phyloP scores from a whole-genome alignment of 495 filamentous ascomycete species.

The Tuber calosporum region DNA sequence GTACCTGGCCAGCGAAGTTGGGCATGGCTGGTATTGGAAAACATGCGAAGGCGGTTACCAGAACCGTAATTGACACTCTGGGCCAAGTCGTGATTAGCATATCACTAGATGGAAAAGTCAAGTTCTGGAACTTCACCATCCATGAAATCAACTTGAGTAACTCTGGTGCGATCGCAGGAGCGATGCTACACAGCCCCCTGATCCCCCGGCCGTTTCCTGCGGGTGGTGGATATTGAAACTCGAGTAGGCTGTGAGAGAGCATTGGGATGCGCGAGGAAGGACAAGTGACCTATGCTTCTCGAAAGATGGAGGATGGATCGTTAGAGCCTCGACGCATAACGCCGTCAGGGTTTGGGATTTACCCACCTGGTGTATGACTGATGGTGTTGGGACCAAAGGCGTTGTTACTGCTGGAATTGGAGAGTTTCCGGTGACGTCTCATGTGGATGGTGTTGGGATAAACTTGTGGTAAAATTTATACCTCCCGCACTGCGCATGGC shows the following conservation, averaged over 20 bases:
- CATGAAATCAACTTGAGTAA: constrained; percentile 80
- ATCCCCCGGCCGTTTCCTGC: constrained; percentile 82
- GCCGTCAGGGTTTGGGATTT: constrained; percentile 88
- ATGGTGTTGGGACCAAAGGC: constrained; percentile 67
- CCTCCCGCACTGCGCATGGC: background rate
- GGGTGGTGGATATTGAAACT: constrained; percentile 88
- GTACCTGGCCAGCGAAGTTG: constrained; percentile 37
- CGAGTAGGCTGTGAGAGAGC: constrained; percentile 80
- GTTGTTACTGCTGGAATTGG: constrained; percentile 75
- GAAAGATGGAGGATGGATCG: constrained; percentile 85
- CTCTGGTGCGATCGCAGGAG: constrained; percentile 65
- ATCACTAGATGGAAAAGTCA: constrained; percentile 84
- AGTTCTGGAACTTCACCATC: constrained; percentile 93
- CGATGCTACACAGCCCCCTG: constrained; percentile 70
- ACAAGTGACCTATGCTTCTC: constrained; percentile 88
- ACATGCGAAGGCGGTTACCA: constrained; percentile 77
- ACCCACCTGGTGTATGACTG: constrained; percentile 88
- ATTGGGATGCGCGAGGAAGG: constrained; percentile 73
- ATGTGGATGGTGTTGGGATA: constrained; percentile 77
- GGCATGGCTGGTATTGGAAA: constrained; percentile 51
- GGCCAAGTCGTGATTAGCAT: constrained; percentile 78
- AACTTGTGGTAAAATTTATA: constrained; percentile 61
- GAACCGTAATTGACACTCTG: constrained; percentile 72
- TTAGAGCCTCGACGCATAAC: constrained; percentile 80
- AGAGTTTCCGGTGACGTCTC: constrained; percentile 83